Conservation (phyloP, 129 eudicot genomes). For the Solidago caesia region DNA sequence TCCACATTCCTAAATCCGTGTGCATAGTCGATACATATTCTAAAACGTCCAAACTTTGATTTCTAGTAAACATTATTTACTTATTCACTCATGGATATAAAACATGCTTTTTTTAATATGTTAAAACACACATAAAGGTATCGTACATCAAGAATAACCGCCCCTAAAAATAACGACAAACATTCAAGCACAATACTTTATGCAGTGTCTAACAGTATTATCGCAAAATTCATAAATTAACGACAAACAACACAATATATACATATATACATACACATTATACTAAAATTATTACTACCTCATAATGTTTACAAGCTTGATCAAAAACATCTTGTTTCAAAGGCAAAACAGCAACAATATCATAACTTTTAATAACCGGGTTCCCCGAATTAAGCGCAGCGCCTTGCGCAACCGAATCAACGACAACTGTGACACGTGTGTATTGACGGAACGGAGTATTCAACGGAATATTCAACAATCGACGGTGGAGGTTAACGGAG, state of each 20-base stretch:
- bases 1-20: too few relatives aligned
- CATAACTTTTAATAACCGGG: constrained; percentile 68
- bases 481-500: constrained; percentile 68
- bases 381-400: constrained; percentile 73
- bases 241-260: neutral
- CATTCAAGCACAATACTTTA: neutral
- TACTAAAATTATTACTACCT: constrained; percentile 35
- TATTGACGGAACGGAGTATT: constrained; percentile 71
- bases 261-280: too few relatives aligned
- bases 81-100: too few relatives aligned
- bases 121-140: too few relatives aligned
- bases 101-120: too few relatives aligned
- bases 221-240: neutral
- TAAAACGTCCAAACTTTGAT: too few relatives aligned
- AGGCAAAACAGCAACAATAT: constrained; percentile 78
- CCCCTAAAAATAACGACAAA: neutral
- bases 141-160: neutral
- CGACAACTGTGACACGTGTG: constrained; percentile 69
- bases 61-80: too few relatives aligned
- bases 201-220: neutral
- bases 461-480: constrained; percentile 43
- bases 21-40: too few relatives aligned
- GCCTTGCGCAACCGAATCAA: constrained; percentile 54
- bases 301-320: constrained; percentile 63
- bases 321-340: constrained; percentile 68